Conservation (phyloP, 306 rosid genomes). For the Hippophae gyantsensis region DNA sequence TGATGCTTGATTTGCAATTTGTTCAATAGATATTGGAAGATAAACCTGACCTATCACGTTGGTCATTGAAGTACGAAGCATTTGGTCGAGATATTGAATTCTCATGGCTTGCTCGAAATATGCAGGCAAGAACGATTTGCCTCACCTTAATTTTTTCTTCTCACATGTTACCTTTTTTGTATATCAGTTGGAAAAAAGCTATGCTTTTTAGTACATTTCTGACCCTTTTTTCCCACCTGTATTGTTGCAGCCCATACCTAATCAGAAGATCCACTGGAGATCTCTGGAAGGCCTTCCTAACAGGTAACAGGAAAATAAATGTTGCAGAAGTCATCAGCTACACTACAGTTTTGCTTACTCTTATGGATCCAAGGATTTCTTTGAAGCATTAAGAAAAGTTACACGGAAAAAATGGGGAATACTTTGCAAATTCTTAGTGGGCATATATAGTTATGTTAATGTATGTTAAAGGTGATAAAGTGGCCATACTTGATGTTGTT, state of each 20-base stretch:
- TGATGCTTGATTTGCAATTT: background rate
- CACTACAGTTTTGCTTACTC: slow-evolving; percentile 9
- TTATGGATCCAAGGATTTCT: slow-evolving; percentile 1
- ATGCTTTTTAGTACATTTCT: slow-evolving; percentile 8
- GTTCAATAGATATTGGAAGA: slow-evolving; percentile 58
- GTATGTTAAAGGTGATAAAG: no score
- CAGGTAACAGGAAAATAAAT: slow-evolving; percentile 38
- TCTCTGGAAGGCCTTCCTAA: slow-evolving; percentile 92
- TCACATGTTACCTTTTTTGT: background rate
- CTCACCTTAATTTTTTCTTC: slow-evolving; percentile 1
- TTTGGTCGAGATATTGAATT: slow-evolving; percentile 72
- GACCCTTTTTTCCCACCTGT: slow-evolving; percentile 15
- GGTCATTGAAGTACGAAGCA: slow-evolving; percentile 85
- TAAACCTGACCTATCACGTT: slow-evolving; percentile 78
- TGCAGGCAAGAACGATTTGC: slow-evolving; percentile 63
- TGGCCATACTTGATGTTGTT: no score
- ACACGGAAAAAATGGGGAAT: background rate
- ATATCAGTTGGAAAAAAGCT: background rate
- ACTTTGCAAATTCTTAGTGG: background rate
- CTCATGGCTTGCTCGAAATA: slow-evolving; percentile 94
- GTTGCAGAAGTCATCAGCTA: slow-evolving; percentile 5
- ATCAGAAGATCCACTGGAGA: slow-evolving; percentile 96
- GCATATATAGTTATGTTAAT: no score
- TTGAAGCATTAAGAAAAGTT: background rate
- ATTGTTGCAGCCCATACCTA: slow-evolving; percentile 72